Evolutionary conservation across 139 green algal genomes (phyloP).

Genomic region (Deuterostichococcus epilithicus): DNA sequence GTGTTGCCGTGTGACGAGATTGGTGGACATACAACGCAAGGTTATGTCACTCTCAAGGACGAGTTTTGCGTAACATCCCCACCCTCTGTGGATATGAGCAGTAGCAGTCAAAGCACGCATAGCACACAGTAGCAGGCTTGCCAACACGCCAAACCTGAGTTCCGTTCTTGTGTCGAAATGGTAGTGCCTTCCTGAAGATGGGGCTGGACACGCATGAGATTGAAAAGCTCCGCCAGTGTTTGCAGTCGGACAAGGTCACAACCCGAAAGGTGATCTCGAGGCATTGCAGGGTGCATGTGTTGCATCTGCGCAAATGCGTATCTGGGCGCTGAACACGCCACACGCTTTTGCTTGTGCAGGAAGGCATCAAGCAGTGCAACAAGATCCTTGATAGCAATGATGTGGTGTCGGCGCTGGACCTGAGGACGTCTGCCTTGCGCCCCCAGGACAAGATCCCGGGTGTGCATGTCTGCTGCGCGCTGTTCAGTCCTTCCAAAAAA

Average conservation of each 20-base stretch:
- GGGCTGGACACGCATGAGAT: neutral
- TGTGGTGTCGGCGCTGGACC: constrained; percentile 32
- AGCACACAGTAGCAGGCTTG: too few relatives aligned
- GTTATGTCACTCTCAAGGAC: too few relatives aligned
- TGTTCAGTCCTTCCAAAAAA: neutral
- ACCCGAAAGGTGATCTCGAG: constrained; percentile 5
- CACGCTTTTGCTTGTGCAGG: constrained; percentile 18
- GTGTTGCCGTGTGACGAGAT: too few relatives aligned
- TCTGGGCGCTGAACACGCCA: neutral
- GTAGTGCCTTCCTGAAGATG: too few relatives aligned
- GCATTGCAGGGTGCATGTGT: neutral
- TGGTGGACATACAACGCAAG: too few relatives aligned
- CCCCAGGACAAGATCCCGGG: constrained; percentile 16
- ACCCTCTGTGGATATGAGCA: too few relatives aligned
- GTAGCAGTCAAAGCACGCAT: too few relatives aligned
- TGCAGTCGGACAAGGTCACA: constrained; percentile 11
- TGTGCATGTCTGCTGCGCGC: neutral
- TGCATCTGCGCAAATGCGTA: neutral
- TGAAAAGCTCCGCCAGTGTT: neutral
- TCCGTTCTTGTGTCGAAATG: too few relatives aligned
- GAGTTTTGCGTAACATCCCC: too few relatives aligned
- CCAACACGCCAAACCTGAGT: too few relatives aligned
- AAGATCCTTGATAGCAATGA: constrained; percentile 34
- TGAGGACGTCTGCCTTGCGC: constrained; percentile 25
- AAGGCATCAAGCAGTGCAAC: constrained; percentile 42